Evolutionary conservation across 1,284 basidiomycete genomes (phyloP), one percentile per base, ranked within the genome.

Genomic region (Tilletia horrida): DNA sequence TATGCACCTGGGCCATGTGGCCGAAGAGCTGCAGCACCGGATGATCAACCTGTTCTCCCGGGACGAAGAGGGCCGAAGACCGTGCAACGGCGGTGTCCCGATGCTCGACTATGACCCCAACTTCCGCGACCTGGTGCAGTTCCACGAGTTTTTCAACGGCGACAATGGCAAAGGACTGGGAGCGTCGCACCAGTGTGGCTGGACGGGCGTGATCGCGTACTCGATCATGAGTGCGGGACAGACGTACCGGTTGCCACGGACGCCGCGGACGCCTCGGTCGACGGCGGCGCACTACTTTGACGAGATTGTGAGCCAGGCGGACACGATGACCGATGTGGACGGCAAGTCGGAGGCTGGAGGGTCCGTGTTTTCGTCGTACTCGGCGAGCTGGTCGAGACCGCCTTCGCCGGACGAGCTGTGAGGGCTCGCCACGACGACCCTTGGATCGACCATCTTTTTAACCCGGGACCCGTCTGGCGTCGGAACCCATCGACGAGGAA

Each of bases 111-210:
- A 87, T 68, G 95, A 97, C 82, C 92, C 93, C n/a, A 87, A 97
- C 84, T 97, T 97, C 87, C 87, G 92, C 59, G 93, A 97, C 82
- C 95, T 97, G 80, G 88, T 96, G 52, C 91, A 89, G 86, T 97
- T 97, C 85, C 90, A 93, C 82, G 94, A 95, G 90, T 97, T 91
- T 85, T 97, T 97, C 89, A 91, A 97, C 81, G 94, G 89, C 29
- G 92, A 97, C 78, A 89, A 86, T 69, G 95, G 94, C 11, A 88
- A 89, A 68, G 95, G 95, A 25, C 85, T 97, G 21, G 55, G 43
- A 9, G 95, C 95, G 0, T 94, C 92, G 4, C 95, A 98, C 84
- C 95, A 98, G 83, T 97, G 93, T 70, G 94, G 94, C 76, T 97
- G 95, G 92, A 90, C 77, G 74, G 86, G 80, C 23, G 25, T 73